phyloP scores from a whole-genome alignment of 352 stramenopile species.

The Pythium folliculosum region DNA sequence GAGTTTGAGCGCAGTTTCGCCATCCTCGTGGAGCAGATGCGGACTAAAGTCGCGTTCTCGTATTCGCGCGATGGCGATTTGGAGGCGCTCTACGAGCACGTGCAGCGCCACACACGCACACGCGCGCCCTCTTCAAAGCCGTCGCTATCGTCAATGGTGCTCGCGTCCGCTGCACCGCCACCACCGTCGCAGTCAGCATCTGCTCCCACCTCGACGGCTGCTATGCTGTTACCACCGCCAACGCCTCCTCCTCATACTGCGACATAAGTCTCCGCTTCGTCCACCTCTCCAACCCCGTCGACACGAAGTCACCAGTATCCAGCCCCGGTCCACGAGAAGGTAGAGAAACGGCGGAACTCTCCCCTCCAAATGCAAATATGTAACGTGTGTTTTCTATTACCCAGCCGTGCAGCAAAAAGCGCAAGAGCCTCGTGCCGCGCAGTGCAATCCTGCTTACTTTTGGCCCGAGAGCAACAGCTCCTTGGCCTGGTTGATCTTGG shows the following conservation, averaged over 20 bases:
- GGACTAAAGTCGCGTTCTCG: conserved; percentile 37
- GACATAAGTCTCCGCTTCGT: neutral
- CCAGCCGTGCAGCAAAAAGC: too few relatives aligned
- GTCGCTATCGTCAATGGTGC: conserved; percentile 3
- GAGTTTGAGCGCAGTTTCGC: conserved; percentile 75
- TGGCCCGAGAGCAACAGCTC: conserved; percentile 89
- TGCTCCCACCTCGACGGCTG: neutral
- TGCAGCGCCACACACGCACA: conserved; percentile 20
- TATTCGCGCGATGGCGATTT: conserved; percentile 32
- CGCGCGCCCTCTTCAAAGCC: neutral
- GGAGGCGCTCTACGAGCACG: conserved; percentile 32
- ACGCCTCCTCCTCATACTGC: neutral
- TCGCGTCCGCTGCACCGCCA: neutral
- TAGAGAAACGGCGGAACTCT: too few relatives aligned
- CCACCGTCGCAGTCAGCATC: neutral
- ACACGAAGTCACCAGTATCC: too few relatives aligned
- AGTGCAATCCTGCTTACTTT: conserved; percentile 13
- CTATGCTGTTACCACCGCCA: neutral
- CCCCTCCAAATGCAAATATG: neutral
- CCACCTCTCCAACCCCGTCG: neutral
- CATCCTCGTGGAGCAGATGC: conserved; percentile 47
- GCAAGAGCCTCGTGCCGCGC: too few relatives aligned
- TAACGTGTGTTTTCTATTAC: neutral
- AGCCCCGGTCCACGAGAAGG: too few relatives aligned
- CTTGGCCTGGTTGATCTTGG: conserved; percentile 99